Conservation (phyloP, 2,329 filamentous ascomycete genomes). For the Penicillium brevicompactum region DNA sequence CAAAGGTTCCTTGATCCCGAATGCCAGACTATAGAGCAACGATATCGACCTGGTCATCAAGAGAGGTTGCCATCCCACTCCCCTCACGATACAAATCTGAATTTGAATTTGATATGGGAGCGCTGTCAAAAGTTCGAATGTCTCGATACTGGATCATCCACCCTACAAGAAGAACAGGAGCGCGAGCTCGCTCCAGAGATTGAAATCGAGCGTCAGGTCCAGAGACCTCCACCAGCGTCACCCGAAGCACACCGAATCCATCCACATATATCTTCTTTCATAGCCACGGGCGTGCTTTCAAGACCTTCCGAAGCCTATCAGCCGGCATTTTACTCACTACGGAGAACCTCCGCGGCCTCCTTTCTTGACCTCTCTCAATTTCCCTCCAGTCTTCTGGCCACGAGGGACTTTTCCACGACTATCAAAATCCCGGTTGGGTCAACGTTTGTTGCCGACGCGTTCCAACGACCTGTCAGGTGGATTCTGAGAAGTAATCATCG, state of each 20-base stretch:
- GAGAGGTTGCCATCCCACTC: background rate
- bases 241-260: conserved; percentile 51
- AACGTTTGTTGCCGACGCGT: conserved; percentile 44
- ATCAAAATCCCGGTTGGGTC: conserved; percentile 31
- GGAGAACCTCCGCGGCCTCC: conserved; percentile 43
- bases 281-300: conserved; percentile 37
- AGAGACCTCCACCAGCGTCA: conserved; percentile 48
- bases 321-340: conserved; percentile 51
- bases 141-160: conserved; percentile 34
- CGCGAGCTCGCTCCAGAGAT: conserved; percentile 67
- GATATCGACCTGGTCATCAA: conserved; percentile 51
- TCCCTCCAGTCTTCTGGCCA: conserved; percentile 48
- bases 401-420: conserved; percentile 54
- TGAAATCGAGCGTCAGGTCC: conserved; percentile 60
- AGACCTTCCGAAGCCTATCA: conserved; percentile 37
- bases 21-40: conserved; percentile 52
- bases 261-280: conserved; percentile 45
- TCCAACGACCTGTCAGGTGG: conserved; percentile 58
- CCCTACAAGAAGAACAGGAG: conserved; percentile 66
- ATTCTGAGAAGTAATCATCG: conserved; percentile 41
- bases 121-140: conserved; percentile 41
- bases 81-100: background rate
- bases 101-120: background rate
- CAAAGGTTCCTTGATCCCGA: conserved; percentile 59
- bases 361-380: conserved; percentile 40